Evolutionary conservation across 139 green algal genomes (phyloP).

Genomic region (Chlamydomonas sp.): DNA sequence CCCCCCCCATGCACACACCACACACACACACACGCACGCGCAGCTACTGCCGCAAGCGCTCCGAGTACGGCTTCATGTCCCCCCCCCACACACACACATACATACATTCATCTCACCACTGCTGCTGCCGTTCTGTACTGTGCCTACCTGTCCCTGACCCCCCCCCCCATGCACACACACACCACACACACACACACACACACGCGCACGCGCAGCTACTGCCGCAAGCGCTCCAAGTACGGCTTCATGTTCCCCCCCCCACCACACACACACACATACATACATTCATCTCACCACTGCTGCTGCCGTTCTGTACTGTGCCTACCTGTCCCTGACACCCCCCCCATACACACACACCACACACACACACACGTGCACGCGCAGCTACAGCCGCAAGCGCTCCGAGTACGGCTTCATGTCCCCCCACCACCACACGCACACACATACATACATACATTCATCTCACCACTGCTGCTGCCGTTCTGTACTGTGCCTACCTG

Average conservation of each 20-base stretch:
- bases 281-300: background rate
- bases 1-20: background rate
- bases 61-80: too few species aligned
- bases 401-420: too few species aligned
- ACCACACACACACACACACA: conserved; percentile 6
- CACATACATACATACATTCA: too few species aligned
- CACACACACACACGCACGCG: too few species aligned
- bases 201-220: background rate
- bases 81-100: background rate
- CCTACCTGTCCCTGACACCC: background rate
- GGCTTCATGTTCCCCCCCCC: background rate
- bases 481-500: too few species aligned
- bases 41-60: too few species aligned
- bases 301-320: background rate
- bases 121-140: background rate
- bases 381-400: too few species aligned
- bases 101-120: background rate
- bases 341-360: too few species aligned
- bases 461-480: too few species aligned
- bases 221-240: background rate
- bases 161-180: background rate
- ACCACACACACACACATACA: conserved; percentile 1
- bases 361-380: too few species aligned
- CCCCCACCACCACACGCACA: too few species aligned
- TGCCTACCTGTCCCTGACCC: background rate